Percentiles rank a stretch among this genome's conserved stretches.
Evolutionary conservation across 208 protist genomes (phyloP).

Genomic region (Strigomonas culicis): DNA sequence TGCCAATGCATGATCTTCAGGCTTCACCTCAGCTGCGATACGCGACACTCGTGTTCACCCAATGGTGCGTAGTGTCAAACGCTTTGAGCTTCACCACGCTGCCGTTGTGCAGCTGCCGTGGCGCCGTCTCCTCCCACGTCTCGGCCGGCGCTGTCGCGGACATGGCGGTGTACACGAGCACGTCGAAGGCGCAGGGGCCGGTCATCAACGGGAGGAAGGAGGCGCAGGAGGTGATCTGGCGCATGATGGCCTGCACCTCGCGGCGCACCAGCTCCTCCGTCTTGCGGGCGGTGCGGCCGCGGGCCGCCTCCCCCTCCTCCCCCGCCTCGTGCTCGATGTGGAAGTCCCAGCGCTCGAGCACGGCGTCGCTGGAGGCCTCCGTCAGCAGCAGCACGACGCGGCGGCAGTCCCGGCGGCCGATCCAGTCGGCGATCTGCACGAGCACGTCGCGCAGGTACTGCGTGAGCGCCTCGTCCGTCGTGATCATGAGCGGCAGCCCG

Average conservation of each 20-base stretch:
- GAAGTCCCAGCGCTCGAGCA: constrained; percentile 97
- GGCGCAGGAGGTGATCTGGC: constrained; percentile 97
- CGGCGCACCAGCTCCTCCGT: constrained; percentile 86
- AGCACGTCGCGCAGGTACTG: constrained; percentile 95
- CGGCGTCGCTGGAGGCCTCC: constrained; percentile 42
- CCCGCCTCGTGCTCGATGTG: constrained; percentile 43
- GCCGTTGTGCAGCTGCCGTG: constrained; percentile 92
- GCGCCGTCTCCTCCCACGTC: constrained; percentile 95
- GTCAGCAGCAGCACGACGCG: constrained; percentile 94
- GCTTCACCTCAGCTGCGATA: constrained; percentile 50
- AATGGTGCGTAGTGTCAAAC: constrained; percentile 94
- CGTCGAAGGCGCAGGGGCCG: constrained; percentile 86
- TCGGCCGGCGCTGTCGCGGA: constrained; percentile 69
- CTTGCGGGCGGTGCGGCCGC: constrained; percentile 3
- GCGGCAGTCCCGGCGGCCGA: constrained; percentile 86
- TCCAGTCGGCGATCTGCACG: constrained; percentile 92
- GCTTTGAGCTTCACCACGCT: constrained; percentile 93
- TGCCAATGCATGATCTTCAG: neutral
- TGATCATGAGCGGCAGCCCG: constrained; percentile 93
- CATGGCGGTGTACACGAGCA: constrained; percentile 92
- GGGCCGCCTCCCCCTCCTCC: neutral
- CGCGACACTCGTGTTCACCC: constrained; percentile 81
- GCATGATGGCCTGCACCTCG: constrained; percentile 95
- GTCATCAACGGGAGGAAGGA: constrained; percentile 96
- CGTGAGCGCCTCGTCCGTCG: constrained; percentile 92